Evolutionary conservation across 2,329 filamentous ascomycete species (phyloP).

Genomic region (Xylariaceae sp.): DNA sequence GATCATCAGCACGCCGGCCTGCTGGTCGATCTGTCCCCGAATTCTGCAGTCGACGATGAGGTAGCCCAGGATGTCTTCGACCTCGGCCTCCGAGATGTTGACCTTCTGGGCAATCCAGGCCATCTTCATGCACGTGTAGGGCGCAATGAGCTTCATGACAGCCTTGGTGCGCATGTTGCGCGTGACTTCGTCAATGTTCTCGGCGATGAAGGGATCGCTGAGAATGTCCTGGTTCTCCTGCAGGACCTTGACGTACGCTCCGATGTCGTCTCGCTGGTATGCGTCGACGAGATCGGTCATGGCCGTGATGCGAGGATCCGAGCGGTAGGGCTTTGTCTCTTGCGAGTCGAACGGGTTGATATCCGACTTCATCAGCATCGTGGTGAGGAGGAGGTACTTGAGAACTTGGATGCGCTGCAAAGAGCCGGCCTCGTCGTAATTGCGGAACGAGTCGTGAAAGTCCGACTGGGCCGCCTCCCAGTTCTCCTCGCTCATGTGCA

Average conservation of each 20-base stretch:
- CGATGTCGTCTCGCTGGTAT: constrained; percentile 92
- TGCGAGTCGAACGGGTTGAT: constrained; percentile 99
- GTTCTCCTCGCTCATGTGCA: constrained; percentile 99
- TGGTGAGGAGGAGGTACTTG: constrained; percentile 92
- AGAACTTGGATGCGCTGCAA: constrained; percentile 94
- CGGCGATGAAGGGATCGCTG: constrained; percentile 89
- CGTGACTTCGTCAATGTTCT: constrained; percentile 98
- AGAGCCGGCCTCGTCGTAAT: constrained; percentile 96
- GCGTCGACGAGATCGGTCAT: constrained; percentile 98
- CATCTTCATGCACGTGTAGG: constrained; percentile 87
- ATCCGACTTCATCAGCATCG: constrained; percentile 96
- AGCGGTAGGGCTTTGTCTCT: constrained; percentile 97
- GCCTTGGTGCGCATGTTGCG: constrained; percentile 97
- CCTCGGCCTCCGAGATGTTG: constrained; percentile 80
- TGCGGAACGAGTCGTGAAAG: constrained; percentile 98
- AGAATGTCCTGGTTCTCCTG: constrained; percentile 83
- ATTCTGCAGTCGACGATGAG: constrained; percentile 88
- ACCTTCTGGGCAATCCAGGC: constrained; percentile 82
- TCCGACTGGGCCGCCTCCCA: constrained; percentile 96
- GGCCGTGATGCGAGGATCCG: constrained; percentile 85
- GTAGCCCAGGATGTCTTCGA: constrained; percentile 92
- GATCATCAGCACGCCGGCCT: constrained; percentile 75
- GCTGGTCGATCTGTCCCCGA: constrained; percentile 81
- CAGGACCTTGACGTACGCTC: constrained; percentile 81
- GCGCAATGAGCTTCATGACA: constrained; percentile 84